Conservation (phyloP, 2,329 filamentous ascomycete genomes). For the Pseudogymnoascus sp. region DNA sequence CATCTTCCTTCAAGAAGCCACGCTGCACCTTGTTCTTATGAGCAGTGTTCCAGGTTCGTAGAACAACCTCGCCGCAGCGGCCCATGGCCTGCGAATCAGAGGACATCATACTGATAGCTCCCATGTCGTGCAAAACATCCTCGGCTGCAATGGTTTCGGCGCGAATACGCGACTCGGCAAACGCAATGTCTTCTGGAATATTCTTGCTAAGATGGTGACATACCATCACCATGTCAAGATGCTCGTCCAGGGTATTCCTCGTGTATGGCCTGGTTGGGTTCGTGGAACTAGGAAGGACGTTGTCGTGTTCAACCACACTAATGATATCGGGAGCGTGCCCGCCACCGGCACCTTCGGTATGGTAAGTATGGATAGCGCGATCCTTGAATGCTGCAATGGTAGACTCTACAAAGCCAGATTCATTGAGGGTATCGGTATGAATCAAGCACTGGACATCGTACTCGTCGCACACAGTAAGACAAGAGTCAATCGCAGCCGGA, state of each 20-base stretch:
- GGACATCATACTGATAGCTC: slow-evolving; percentile 96
- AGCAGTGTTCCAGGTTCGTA: slow-evolving; percentile 93
- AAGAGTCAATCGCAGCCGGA: slow-evolving; percentile 83
- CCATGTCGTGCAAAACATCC: slow-evolving; percentile 89
- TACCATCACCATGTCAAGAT: slow-evolving; percentile 97
- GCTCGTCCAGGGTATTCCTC: slow-evolving; percentile 86
- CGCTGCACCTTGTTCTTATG: slow-evolving; percentile 93
- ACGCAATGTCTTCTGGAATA: slow-evolving; percentile 92
- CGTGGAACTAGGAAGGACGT: slow-evolving; percentile 84
- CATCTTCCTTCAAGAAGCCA: slow-evolving; percentile 67
- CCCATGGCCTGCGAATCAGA: slow-evolving; percentile 96
- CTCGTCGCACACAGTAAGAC: slow-evolving; percentile 78
- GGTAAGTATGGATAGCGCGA: slow-evolving; percentile 91
- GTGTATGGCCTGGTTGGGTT: slow-evolving; percentile 91
- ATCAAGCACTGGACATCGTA: slow-evolving; percentile 89
- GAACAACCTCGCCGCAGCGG: slow-evolving; percentile 84
- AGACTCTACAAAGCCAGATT: slow-evolving; percentile 92
- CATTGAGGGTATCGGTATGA: slow-evolving; percentile 93
- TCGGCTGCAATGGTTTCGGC: slow-evolving; percentile 95
- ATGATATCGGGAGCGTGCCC: slow-evolving; percentile 97
- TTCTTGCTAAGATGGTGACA: slow-evolving; percentile 90
- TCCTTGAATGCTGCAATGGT: slow-evolving; percentile 79
- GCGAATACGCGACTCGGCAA: slow-evolving; percentile 88
- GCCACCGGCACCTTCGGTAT: slow-evolving; percentile 90
- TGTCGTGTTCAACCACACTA: slow-evolving; percentile 76